These are phyloP conservation scores for Gossypium rotundifolium DNA, from an alignment of 345 rosid species.

Conservation along the genomic window DNA sequence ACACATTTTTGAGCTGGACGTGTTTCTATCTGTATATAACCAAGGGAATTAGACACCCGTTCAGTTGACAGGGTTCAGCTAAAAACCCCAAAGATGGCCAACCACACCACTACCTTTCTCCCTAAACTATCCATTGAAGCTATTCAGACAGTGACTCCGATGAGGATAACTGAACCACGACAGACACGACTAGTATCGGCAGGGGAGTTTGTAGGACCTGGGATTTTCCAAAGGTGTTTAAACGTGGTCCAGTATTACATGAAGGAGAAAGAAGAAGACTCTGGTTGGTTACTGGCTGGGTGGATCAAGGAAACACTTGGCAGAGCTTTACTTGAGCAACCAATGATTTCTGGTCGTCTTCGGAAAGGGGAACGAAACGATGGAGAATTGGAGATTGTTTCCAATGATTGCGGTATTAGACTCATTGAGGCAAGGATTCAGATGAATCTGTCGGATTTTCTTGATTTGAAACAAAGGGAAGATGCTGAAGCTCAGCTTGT, in stretches of 20 bases:
- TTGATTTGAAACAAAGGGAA: conserved; percentile 30
- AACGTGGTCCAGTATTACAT: conserved; percentile 48
- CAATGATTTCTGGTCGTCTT: conserved; percentile 57
- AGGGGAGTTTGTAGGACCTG: conserved; percentile 24
- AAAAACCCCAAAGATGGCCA: neutral
- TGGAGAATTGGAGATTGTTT: conserved; percentile 57
- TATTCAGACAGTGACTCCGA: conserved; percentile 50
- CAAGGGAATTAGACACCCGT: neutral
- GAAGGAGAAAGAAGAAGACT: conserved; percentile 30
- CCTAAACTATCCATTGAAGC: conserved; percentile 37
- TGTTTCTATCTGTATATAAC: neutral
- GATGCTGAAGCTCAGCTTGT: conserved; percentile 51
- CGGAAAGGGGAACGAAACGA: conserved; percentile 28
- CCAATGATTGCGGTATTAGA: conserved; percentile 69
- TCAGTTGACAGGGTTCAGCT: neutral
- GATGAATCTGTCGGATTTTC: conserved; percentile 43
- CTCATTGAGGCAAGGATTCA: conserved; percentile 50
- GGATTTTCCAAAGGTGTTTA: conserved; percentile 38
- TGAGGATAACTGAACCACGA: conserved; percentile 44
- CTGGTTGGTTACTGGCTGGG: conserved; percentile 61
- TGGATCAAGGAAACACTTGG: conserved; percentile 75
- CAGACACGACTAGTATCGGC: conserved; percentile 32
- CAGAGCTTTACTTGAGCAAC: conserved; percentile 47
- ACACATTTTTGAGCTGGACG: neutral
- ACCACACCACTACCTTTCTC: neutral